Evolutionary conservation across 2,329 filamentous ascomycete species (phyloP).

Genomic region (Phialemoniopsis sp.): DNA sequence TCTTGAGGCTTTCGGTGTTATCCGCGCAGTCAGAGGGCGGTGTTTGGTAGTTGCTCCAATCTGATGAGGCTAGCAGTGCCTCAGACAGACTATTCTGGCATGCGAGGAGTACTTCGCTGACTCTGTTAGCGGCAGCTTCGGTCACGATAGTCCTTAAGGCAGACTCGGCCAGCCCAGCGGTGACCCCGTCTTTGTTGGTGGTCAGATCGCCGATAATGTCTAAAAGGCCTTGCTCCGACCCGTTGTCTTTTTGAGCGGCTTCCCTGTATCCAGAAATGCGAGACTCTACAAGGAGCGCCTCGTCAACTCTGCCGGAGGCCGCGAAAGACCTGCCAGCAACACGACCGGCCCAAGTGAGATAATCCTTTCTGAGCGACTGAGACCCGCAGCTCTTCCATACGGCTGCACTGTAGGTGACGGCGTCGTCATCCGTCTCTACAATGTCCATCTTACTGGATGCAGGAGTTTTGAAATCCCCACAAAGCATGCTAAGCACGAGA

Average conservation of each 20-base stretch:
- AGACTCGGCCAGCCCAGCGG: slow-evolving; percentile 57
- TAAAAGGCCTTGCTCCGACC: slow-evolving; percentile 62
- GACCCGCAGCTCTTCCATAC: slow-evolving; percentile 74
- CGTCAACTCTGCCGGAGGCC: slow-evolving; percentile 64
- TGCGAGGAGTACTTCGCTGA: slow-evolving; percentile 42
- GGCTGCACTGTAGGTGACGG: slow-evolving; percentile 56
- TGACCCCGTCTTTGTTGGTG: slow-evolving; percentile 48
- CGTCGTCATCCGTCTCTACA: slow-evolving; percentile 62
- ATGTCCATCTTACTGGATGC: slow-evolving; percentile 58
- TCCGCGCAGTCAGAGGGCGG: slow-evolving; percentile 46
- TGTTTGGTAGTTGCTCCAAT: slow-evolving; percentile 51
- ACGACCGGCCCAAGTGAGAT: slow-evolving; percentile 79
- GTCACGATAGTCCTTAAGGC: slow-evolving; percentile 55
- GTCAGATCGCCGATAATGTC: slow-evolving; percentile 58
- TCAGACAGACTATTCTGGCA: slow-evolving; percentile 49
- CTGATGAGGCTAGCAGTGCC: slow-evolving; percentile 47
- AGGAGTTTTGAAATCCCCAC: slow-evolving; percentile 66
- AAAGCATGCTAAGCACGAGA: slow-evolving; percentile 69
- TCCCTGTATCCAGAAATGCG: slow-evolving; percentile 45
- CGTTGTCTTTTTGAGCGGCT: slow-evolving; percentile 35
- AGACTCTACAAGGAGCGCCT: slow-evolving; percentile 57
- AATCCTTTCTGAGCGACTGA: slow-evolving; percentile 60
- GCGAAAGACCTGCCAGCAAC: slow-evolving; percentile 82
- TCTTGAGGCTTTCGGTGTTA: slow-evolving; percentile 17
- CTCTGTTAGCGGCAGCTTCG: slow-evolving; percentile 40